Percentiles rank a stretch among this genome's conserved stretches.
phyloP scores from a whole-genome alignment of 208 protist species.

The Crithidia sp. region DNA sequence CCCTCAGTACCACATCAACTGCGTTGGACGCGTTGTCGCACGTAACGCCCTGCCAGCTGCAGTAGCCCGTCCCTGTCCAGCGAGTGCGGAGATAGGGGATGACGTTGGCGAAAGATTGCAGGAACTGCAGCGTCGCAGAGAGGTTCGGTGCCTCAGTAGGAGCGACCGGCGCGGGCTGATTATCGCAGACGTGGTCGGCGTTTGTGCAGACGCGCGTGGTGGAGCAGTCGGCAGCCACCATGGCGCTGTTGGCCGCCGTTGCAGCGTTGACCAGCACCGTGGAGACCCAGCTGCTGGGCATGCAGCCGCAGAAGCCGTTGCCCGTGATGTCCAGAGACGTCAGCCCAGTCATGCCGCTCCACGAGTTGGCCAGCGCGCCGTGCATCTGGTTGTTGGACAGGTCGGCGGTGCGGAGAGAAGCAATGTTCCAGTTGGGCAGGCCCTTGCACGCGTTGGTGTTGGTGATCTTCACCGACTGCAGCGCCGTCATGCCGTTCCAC shows the following conservation, averaged over 20 bases:
- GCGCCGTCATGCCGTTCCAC: slow-evolving; percentile 19
- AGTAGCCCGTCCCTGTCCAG: neutral
- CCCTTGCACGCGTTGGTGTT: neutral
- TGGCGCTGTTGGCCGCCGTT: neutral
- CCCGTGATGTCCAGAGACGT: slow-evolving; percentile 10
- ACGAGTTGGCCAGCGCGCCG: slow-evolving; percentile 11
- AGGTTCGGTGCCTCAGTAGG: too few relatives aligned
- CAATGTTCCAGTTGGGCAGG: neutral
- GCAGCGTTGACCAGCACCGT: slow-evolving; percentile 17
- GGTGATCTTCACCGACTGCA: neutral
- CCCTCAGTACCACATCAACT: slow-evolving; percentile 9
- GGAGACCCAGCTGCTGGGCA: neutral
- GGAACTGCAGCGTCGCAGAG: neutral
- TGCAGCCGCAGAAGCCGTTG: slow-evolving; percentile 6
- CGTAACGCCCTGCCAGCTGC: neutral
- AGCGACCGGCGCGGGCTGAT: too few relatives aligned
- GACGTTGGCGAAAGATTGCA: neutral
- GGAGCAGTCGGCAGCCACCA: neutral
- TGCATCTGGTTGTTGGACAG: neutral
- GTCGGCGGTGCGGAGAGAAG: neutral
- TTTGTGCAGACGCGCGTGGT: too few relatives aligned
- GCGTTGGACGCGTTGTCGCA: slow-evolving; percentile 3
- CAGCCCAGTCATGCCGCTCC: neutral
- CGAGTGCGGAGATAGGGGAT: neutral
- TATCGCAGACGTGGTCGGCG: too few relatives aligned